Conservation (phyloP, 2,329 filamentous ascomycete species). For the Pseudogymnoascus sp. region DNA sequence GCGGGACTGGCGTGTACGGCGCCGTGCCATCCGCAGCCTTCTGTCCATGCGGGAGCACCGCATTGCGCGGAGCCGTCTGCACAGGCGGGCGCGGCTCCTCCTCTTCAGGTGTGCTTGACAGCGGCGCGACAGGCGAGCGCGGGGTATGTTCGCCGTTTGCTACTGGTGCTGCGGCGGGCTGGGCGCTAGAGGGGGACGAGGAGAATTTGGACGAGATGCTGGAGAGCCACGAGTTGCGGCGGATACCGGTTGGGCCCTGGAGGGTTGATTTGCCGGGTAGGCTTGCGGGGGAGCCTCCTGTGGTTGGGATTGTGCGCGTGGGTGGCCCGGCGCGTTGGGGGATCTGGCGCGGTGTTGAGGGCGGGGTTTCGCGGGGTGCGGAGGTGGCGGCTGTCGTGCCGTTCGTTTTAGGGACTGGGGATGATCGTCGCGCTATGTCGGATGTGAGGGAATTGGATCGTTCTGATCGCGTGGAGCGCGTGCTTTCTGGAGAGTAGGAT, state of each 20-base stretch:
- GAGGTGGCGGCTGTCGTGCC: background rate
- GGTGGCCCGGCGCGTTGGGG: conserved; percentile 20
- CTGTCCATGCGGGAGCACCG: conserved; percentile 48
- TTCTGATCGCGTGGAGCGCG: background rate
- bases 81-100: conserved; percentile 33
- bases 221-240: conserved; percentile 82
- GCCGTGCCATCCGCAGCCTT: conserved; percentile 48
- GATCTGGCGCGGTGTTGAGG: conserved; percentile 18
- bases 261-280: background rate
- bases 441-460: background rate
- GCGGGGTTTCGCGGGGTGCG: conserved; percentile 9
- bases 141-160: conserved; percentile 27
- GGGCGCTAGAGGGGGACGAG: conserved; percentile 36
- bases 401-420: conserved; percentile 11
- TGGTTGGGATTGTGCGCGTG: conserved; percentile 12
- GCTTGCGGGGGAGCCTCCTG: background rate
- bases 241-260: conserved; percentile 1
- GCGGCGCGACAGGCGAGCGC: background rate
- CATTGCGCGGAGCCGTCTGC: conserved; percentile 47
- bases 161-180: conserved; percentile 16
- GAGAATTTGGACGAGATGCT: conserved; percentile 91
- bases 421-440: background rate
- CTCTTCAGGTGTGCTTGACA: conserved; percentile 6
- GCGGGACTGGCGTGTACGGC: conserved; percentile 67
- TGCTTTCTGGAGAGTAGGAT: background rate